phyloP scores from a whole-genome alignment of 495 filamentous ascomycete species.

The Umbilicaria muhlenbergii region DNA sequence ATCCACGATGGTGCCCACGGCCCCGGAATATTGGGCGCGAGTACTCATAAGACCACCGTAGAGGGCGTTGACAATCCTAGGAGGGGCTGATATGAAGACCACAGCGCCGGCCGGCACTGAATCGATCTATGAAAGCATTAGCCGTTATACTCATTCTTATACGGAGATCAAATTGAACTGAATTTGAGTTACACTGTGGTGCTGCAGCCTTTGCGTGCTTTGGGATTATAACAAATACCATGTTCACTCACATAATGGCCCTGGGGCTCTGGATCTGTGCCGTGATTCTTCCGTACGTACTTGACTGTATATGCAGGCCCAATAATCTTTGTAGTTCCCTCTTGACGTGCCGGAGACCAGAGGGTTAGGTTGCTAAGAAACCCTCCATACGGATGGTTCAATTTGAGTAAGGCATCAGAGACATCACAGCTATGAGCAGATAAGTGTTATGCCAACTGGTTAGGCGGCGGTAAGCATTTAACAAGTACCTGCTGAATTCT shows the following conservation, averaged over 20 bases:
- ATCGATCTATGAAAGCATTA: conserved; percentile 29
- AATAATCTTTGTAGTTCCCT: conserved; percentile 35
- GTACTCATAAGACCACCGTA: conserved; percentile 46
- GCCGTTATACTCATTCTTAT: neutral
- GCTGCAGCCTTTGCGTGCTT: neutral
- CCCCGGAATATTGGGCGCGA: conserved; percentile 26
- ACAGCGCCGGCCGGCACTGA: conserved; percentile 32
- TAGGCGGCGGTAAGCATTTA: neutral
- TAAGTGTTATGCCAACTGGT: neutral
- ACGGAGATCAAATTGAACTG: no score
- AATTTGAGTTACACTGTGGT: no score
- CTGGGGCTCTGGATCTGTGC: conserved; percentile 22
- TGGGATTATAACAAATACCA: neutral
- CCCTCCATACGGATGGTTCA: conserved; percentile 35
- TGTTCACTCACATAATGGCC: conserved; percentile 28
- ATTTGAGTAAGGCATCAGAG: conserved; percentile 30
- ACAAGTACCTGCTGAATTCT: conserved; percentile 24
- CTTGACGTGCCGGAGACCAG: conserved; percentile 38
- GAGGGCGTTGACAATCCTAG: conserved; percentile 34
- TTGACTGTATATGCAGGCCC: conserved; percentile 43
- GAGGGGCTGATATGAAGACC: conserved; percentile 39
- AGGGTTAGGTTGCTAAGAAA: conserved; percentile 41
- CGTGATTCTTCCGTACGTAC: conserved; percentile 30
- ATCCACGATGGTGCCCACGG: conserved; percentile 35
- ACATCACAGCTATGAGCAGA: conserved; percentile 3